Evolutionary conservation across 2,329 filamentous ascomycete species (phyloP).

Genomic region (Aspergillus piperis): DNA sequence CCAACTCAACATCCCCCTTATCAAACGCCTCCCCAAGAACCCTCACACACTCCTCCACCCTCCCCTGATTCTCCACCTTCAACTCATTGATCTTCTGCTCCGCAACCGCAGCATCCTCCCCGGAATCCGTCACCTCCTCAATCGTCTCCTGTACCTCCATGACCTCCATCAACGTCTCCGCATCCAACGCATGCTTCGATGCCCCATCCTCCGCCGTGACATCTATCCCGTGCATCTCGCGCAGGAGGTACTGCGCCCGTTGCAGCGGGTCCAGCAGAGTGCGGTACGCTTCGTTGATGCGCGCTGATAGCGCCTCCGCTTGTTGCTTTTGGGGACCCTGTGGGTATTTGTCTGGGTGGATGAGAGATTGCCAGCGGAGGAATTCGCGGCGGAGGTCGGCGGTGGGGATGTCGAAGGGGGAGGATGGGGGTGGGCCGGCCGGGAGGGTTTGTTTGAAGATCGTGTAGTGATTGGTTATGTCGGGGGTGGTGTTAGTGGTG

Average conservation of each 20-base stretch:
- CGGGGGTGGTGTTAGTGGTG: constrained; percentile 26
- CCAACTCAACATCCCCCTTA: constrained; percentile 64
- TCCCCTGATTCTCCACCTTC: constrained; percentile 64
- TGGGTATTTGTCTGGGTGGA: constrained; percentile 53
- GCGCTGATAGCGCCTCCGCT: constrained; percentile 76
- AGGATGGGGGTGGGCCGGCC: constrained; percentile 71
- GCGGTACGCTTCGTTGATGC: constrained; percentile 89
- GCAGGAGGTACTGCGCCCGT: constrained; percentile 85
- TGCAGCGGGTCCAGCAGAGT: constrained; percentile 76
- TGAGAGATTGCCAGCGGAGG: constrained; percentile 70
- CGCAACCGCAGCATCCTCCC: constrained; percentile 43
- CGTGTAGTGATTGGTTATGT: constrained; percentile 70
- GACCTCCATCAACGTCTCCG: constrained; percentile 76
- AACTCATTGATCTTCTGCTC: constrained; percentile 66
- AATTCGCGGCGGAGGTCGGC: constrained; percentile 78
- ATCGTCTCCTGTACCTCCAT: constrained; percentile 79
- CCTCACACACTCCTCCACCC: constrained; percentile 65
- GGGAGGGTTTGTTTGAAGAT: constrained; percentile 84
- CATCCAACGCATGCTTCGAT: constrained; percentile 68
- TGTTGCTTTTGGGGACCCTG: constrained; percentile 51
- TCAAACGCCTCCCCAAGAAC: constrained; percentile 66
- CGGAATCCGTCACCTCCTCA: constrained; percentile 56
- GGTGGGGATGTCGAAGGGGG: constrained; percentile 73
- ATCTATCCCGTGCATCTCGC: constrained; percentile 67
- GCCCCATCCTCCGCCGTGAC: constrained; percentile 72